Percentiles rank a stretch among this genome's conserved stretches.
phyloP scores from a whole-genome alignment of 805 yeast species.

The Lachancea sp. region DNA sequence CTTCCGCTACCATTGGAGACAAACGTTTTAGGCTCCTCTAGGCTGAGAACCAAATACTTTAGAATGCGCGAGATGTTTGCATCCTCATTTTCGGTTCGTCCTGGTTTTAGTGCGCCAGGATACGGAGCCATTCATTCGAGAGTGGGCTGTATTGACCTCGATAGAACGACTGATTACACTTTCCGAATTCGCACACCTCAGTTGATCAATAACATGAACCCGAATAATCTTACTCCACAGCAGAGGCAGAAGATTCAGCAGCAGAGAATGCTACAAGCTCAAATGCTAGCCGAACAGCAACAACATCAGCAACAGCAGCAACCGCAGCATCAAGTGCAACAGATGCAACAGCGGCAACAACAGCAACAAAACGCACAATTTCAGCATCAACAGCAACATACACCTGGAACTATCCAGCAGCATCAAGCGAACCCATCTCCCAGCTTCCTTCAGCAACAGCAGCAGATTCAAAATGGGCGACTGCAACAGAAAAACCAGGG shows the following conservation, averaged over 20 bases:
- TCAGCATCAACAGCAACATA: slow-evolving; percentile 2
- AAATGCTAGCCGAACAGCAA: slow-evolving; percentile 25
- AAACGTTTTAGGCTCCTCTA: slow-evolving; percentile 60
- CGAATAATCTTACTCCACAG: slow-evolving; percentile 19
- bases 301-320: slow-evolving; percentile 17
- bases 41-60: slow-evolving; percentile 65
- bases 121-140: slow-evolving; percentile 48
- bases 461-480: neutral
- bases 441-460: slow-evolving; percentile 3
- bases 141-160: slow-evolving; percentile 71
- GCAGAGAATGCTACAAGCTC: slow-evolving; percentile 26
- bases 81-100: slow-evolving; percentile 44
- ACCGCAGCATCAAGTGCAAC: slow-evolving; percentile 2
- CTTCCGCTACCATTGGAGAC: slow-evolving; percentile 80
- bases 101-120: slow-evolving; percentile 48
- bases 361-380: neutral
- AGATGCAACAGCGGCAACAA: slow-evolving; percentile 3
- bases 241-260: slow-evolving; percentile 24
- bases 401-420: neutral
- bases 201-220: slow-evolving; percentile 21
- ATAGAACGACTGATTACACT: slow-evolving; percentile 58
- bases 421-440: slow-evolving; percentile 2
- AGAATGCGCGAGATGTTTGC: slow-evolving; percentile 94
- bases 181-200: slow-evolving; percentile 48
- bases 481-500: neutral